These are phyloP conservation scores for Wickerhamomyces hampshirensis DNA, from an alignment of 805 yeast species.

Conservation along the genomic window DNA sequence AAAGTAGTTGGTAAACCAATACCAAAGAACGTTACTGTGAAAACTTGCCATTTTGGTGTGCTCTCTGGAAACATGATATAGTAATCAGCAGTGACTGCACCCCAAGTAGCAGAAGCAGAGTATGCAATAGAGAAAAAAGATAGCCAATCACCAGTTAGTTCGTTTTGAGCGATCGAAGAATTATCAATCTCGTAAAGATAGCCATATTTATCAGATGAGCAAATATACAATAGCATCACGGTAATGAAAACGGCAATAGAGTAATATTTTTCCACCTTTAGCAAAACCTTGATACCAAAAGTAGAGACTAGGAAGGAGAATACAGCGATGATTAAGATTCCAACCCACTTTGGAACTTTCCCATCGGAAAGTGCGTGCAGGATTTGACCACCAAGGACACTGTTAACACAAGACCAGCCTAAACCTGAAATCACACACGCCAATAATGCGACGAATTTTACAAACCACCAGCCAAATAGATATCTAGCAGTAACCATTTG, in stretches of 20 bases:
- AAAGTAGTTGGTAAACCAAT: slow-evolving; percentile 67
- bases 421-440: slow-evolving; percentile 64
- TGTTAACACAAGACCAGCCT: slow-evolving; percentile 87
- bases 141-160: slow-evolving; percentile 61
- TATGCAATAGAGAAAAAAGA: slow-evolving; percentile 72
- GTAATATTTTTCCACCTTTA: slow-evolving; percentile 61
- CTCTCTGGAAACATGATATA: slow-evolving; percentile 75
- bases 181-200: slow-evolving; percentile 29
- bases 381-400: slow-evolving; percentile 86
- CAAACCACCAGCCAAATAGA: slow-evolving; percentile 83
- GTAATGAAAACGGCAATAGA: slow-evolving; percentile 67
- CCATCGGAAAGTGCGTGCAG: slow-evolving; percentile 59
- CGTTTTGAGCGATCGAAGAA: slow-evolving; percentile 26
- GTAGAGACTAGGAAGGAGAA: slow-evolving; percentile 63
- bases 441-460: slow-evolving; percentile 67
- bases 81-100: slow-evolving; percentile 80
- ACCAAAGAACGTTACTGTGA: slow-evolving; percentile 58
- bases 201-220: slow-evolving; percentile 44
- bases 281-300: slow-evolving; percentile 70
- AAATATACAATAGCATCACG: slow-evolving; percentile 63
- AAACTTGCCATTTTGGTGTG: slow-evolving; percentile 51
- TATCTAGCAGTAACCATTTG: slow-evolving; percentile 83
- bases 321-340: slow-evolving; percentile 65
- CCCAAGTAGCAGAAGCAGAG: slow-evolving; percentile 86
- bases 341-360: slow-evolving; percentile 64